Evolutionary conservation across 305 asterid genomes (phyloP).

Genomic region (Lippia alba): DNA sequence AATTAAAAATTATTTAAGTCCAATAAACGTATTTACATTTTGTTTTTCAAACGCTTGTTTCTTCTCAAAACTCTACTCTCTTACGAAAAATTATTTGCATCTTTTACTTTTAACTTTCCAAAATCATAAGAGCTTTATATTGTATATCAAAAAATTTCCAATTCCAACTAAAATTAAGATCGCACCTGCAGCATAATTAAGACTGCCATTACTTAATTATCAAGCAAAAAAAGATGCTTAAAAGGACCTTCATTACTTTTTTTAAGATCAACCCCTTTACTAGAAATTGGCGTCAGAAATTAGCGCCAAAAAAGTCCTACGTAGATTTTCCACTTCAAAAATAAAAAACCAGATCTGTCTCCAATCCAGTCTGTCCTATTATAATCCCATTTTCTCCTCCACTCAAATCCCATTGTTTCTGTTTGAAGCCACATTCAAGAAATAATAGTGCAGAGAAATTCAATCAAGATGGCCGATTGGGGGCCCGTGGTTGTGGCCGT

Average conservation of each 20-base stretch:
- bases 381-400: neutral
- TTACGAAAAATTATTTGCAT: too few species aligned
- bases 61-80: too few species aligned
- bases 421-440: neutral
- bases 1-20: too few species aligned
- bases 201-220: neutral
- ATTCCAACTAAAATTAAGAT: neutral
- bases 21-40: too few species aligned
- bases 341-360: slow-evolving; percentile 8
- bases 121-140: too few species aligned
- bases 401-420: neutral
- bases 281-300: neutral
- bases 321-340: slow-evolving; percentile 26
- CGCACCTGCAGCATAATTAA: neutral
- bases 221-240: neutral
- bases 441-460: neutral
- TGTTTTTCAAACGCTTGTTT: too few species aligned
- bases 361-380: slow-evolving; percentile 2
- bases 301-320: slow-evolving; percentile 1
- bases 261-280: too few species aligned
- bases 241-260: too few species aligned
- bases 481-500: slow-evolving; percentile 74
- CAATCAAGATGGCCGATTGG: slow-evolving; percentile 57
- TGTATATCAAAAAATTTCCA: too few species aligned
- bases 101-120: too few species aligned